Base-by-base conservation (phyloP, 345 rosid genomes). In the Citrus medica region DNA sequence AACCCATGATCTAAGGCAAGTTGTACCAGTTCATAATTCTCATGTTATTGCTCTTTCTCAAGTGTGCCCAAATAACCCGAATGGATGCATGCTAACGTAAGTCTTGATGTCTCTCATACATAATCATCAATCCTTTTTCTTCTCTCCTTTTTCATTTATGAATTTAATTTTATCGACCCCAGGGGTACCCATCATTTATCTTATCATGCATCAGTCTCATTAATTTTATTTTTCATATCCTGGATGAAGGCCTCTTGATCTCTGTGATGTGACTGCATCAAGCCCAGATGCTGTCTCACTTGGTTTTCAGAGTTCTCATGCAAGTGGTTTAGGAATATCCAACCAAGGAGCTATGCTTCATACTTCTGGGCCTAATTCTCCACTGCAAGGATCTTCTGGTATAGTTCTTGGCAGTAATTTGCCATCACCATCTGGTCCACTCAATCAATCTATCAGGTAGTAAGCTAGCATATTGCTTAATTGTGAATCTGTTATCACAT, bases 161-260 rank as follows among this genome's bases (percentile, higher is more conserved):
- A 58, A 32, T 30, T 55, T 80, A 38, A 33, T 24, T 7, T 51
- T 66, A 19, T 55, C 1, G 4, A 61, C 19, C 42, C 27, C 16
- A 59, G 22, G 51, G 12, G 19, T 73, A 30, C 59, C 28, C 71
- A 25, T 56, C 24, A 38, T 4, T 77, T 59, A 55, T 37, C 51
- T 73, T 76, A 32, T 77, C 30, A 37, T 80, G 68, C 75, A 38
- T 56, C 19, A 33, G 76, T 62, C 73, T 68, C 68, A 22, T 77
- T 61, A 82, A 75, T 69, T 82, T 55, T 69, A 51, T 46, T 74
- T 79, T 77, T 84, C 56, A 33, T 76, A 79, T 73, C 85, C 74
- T 78, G 83, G 84, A 82, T 89, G 89, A 84, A 97, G 99, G 94
- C 99, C 99, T 71, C 92, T 91, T 81, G 98, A 97, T 88, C 87